These are phyloP conservation scores for Auricularia sp. DNA, from an alignment of 768 basidiomycete species.

Conservation along the genomic window DNA sequence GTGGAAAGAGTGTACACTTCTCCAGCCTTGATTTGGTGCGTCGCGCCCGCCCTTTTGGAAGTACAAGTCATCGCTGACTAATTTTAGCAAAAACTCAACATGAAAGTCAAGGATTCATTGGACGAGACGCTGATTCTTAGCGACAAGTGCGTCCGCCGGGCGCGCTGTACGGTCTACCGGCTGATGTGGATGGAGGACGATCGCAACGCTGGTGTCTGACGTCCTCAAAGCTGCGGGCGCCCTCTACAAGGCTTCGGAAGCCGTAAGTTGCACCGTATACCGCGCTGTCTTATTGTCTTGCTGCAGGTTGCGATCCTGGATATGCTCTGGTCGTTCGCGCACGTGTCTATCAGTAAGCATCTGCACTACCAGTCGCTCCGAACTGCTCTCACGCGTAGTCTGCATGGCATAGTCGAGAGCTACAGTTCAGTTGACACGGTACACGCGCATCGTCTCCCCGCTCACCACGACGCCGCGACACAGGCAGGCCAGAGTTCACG, in stretches of 20 bases:
- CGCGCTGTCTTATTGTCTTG: background rate
- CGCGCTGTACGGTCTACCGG: background rate
- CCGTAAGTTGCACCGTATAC: slow-evolving; percentile 34
- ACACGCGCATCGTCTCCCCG: background rate
- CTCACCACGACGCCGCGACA: slow-evolving; percentile 49
- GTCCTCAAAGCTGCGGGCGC: slow-evolving; percentile 66
- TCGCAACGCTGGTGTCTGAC: slow-evolving; percentile 64
- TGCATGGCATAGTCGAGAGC: slow-evolving; percentile 30
- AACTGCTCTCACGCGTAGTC: no score
- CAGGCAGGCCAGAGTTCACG: slow-evolving; percentile 57
- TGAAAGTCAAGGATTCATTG: slow-evolving; percentile 82
- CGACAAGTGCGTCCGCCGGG: slow-evolving; percentile 43
- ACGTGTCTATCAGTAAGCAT: slow-evolving; percentile 64
- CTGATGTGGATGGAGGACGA: slow-evolving; percentile 41
- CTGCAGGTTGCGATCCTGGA: slow-evolving; percentile 75
- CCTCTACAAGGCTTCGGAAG: slow-evolving; percentile 86
- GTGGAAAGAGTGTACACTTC: slow-evolving; percentile 66
- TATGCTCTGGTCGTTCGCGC: slow-evolving; percentile 83
- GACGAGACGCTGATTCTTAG: slow-evolving; percentile 83
- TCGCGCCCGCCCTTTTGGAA: background rate
- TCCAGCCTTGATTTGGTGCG: slow-evolving; percentile 74
- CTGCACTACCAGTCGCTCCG: no score
- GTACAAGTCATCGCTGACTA: background rate
- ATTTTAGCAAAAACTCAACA: slow-evolving; percentile 73
- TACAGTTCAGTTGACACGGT: slow-evolving; percentile 29